Evolutionary conservation across 2,329 filamentous ascomycete species (phyloP).

Genomic region (Cordyceps cateniannulata): DNA sequence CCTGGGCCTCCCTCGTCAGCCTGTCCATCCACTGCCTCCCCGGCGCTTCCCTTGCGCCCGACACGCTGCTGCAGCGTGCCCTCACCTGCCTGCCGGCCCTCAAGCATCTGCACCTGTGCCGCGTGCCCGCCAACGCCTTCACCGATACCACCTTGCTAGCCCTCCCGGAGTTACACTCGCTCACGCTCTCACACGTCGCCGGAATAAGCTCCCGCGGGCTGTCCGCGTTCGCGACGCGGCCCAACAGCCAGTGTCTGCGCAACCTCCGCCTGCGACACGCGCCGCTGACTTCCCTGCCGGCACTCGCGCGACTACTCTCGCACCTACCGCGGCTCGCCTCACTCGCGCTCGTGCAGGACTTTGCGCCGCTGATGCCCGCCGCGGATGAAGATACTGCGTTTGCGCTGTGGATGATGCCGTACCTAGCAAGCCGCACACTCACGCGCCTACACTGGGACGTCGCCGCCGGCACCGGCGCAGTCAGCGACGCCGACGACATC

Average conservation of each 20-base stretch:
- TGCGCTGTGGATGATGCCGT: constrained; percentile 55
- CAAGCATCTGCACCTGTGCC: constrained; percentile 52
- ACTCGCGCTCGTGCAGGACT: constrained; percentile 50
- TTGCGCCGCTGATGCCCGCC: constrained; percentile 45
- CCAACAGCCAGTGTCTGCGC: constrained; percentile 37
- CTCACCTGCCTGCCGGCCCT: constrained; percentile 47
- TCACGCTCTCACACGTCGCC: constrained; percentile 48
- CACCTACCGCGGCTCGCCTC: constrained; percentile 42
- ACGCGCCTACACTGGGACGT: constrained; percentile 59
- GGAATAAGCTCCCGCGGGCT: constrained; percentile 52
- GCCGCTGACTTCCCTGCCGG: constrained; percentile 48
- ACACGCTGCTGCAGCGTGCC: constrained; percentile 44
- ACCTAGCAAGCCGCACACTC: constrained; percentile 50
- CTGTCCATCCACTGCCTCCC: constrained; percentile 54
- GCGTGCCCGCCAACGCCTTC: constrained; percentile 49
- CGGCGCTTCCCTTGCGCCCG: constrained; percentile 46
- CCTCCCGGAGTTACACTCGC: constrained; percentile 47
- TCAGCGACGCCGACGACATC: constrained; percentile 50
- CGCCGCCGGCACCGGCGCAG: constrained; percentile 37
- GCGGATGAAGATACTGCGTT: constrained; percentile 34
- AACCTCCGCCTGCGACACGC: constrained; percentile 50
- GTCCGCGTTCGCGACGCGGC: constrained; percentile 47
- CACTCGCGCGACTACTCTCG: constrained; percentile 53
- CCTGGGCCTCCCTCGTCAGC: constrained; percentile 50
- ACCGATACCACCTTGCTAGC: constrained; percentile 48